Percentiles rank a stretch among this genome's conserved stretches.
phyloP scores from a whole-genome alignment of 139 green algal species.

The Picochlorum sp. region DNA sequence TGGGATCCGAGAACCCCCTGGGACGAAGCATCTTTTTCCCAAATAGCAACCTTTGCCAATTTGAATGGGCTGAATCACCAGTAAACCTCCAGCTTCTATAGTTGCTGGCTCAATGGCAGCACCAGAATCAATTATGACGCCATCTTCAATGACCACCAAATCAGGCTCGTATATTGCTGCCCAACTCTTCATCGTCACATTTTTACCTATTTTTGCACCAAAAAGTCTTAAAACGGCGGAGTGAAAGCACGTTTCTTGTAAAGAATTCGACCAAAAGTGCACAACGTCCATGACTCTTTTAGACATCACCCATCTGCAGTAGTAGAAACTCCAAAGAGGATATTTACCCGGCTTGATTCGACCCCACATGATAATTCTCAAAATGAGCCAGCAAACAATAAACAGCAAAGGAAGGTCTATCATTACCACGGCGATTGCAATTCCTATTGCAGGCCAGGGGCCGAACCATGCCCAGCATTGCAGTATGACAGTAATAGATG shows the following conservation, averaged over 20 bases:
- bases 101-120: background rate
- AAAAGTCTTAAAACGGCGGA: background rate
- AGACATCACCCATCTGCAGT: constrained; percentile 8
- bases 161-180: background rate
- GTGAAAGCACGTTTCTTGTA: background rate
- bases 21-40: background rate
- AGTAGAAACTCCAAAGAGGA: constrained; percentile 10
- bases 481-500: background rate
- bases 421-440: background rate
- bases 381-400: constrained; percentile 5
- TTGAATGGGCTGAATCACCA: background rate
- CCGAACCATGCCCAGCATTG: constrained; percentile 4
- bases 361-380: constrained; percentile 9
- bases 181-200: background rate
- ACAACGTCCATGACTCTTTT: background rate
- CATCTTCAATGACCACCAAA: background rate
- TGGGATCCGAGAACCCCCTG: background rate
- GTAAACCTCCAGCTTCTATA: constrained; percentile 4
- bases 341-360: constrained; percentile 3
- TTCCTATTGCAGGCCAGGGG: constrained; percentile 2
- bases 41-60: constrained; percentile 4
- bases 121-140: constrained; percentile 3
- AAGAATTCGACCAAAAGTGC: background rate
- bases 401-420: constrained; percentile 2
- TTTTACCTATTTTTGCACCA: constrained; percentile 3